A percentile compares a stretch with the other conserved stretches of the same genome.
These are phyloP conservation scores for Xylaria sp. DNA, from an alignment of 495 filamentous ascomycete genomes.

Conservation along the genomic window DNA sequence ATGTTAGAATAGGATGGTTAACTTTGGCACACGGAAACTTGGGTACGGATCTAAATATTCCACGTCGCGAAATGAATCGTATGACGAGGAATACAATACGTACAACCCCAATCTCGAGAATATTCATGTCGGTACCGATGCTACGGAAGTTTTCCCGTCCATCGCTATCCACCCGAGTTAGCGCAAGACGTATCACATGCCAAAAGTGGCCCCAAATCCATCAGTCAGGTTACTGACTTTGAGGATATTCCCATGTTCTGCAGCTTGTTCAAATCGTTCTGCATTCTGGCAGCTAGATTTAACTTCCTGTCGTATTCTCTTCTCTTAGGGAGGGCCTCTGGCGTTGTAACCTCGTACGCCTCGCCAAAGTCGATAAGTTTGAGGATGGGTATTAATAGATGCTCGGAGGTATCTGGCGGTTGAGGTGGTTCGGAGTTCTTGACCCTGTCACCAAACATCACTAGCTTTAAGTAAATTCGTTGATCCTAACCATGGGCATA, in stretches of 20 bases:
- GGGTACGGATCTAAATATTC: neutral
- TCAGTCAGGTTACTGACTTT: neutral
- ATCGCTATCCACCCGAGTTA: neutral
- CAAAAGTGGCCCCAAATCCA: no score
- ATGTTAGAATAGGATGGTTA: neutral
- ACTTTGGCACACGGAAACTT: neutral
- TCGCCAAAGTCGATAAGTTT: constrained; percentile 13
- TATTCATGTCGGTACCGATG: neutral
- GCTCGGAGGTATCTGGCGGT: neutral
- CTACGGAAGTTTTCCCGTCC: neutral
- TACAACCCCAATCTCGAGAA: neutral
- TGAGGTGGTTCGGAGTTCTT: neutral
- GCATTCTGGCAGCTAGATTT: neutral
- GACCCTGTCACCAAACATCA: neutral
- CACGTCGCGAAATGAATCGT: neutral
- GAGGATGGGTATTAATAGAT: neutral
- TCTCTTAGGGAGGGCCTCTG: neutral
- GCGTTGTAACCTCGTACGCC: neutral
- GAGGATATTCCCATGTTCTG: neutral
- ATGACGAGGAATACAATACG: neutral
- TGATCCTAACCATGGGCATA: neutral
- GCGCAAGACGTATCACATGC: no score
- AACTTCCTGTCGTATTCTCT: neutral
- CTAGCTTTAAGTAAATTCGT: neutral
- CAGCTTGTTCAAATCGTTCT: neutral